phyloP scores from a whole-genome alignment of 2,329 filamentous ascomycete species.

The Microdochium nivale region DNA sequence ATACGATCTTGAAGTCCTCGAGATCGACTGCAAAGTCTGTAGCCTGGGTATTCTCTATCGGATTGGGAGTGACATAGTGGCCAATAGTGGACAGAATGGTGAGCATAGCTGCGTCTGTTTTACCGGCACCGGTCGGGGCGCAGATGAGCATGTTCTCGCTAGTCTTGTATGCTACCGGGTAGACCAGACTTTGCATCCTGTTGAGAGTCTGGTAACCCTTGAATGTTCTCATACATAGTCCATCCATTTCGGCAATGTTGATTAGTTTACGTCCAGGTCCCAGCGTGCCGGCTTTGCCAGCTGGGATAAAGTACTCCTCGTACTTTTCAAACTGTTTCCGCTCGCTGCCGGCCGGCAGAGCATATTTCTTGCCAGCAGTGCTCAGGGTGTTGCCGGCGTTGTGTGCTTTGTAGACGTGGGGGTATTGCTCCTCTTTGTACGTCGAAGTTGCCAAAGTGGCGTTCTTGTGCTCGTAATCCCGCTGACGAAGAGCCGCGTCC shows the following conservation, averaged over 20 bases:
- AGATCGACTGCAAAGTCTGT: conserved; percentile 74
- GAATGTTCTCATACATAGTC: conserved; percentile 84
- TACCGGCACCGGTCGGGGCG: conserved; percentile 94
- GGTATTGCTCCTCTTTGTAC: conserved; percentile 69
- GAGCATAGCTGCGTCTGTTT: conserved; percentile 97
- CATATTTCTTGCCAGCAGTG: conserved; percentile 71
- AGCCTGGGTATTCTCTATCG: conserved; percentile 62
- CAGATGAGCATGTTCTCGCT: conserved; percentile 99
- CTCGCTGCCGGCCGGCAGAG: conserved; percentile 66
- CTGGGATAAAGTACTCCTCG: conserved; percentile 83
- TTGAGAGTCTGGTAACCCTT: conserved; percentile 89
- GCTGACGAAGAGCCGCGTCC: conserved; percentile 65
- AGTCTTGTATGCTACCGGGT: conserved; percentile 89
- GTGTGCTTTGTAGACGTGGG: conserved; percentile 84
- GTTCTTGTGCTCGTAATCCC: conserved; percentile 78
- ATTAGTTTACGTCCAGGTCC: conserved; percentile 68
- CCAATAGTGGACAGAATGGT: conserved; percentile 86
- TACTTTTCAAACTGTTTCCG: conserved; percentile 68
- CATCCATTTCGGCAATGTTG: conserved; percentile 74
- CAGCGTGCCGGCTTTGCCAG: conserved; percentile 67
- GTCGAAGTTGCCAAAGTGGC: conserved; percentile 62
- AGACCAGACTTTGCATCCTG: conserved; percentile 95
- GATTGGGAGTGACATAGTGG: conserved; percentile 75
- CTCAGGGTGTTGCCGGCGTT: conserved; percentile 81
- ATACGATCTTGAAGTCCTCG: conserved; percentile 96